phyloP scores from a whole-genome alignment of 1,139 yeast species.

The Yamadazyma buinensis region DNA sequence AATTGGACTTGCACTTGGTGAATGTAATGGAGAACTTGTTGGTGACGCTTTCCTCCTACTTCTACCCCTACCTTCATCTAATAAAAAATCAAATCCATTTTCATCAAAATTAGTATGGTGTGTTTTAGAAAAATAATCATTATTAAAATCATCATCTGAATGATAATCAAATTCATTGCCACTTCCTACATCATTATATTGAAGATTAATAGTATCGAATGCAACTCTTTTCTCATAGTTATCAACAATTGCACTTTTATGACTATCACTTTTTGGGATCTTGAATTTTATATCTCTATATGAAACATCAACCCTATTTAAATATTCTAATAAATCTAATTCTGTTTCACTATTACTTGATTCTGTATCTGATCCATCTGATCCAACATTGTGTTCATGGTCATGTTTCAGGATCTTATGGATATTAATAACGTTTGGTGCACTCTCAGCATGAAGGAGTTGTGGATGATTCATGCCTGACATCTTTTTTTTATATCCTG shows the following conservation, averaged over 20 bases:
- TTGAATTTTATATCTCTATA: conserved; percentile 16
- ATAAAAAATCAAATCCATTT: background rate
- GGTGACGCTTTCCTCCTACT: conserved; percentile 13
- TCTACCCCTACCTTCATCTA: conserved; percentile 12
- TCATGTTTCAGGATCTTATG: background rate
- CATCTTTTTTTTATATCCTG: too few species aligned
- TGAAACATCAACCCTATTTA: conserved; percentile 12
- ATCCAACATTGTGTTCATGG: background rate
- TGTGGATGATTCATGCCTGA: too few species aligned
- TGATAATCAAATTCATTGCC: conserved; percentile 9
- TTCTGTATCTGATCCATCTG: background rate
- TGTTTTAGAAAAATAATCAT: conserved; percentile 1
- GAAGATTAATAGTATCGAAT: conserved; percentile 21
- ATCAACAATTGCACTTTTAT: conserved; percentile 9
- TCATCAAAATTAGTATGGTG: background rate
- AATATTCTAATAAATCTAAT: conserved; percentile 21
- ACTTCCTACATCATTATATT: conserved; percentile 12
- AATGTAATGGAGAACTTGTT: conserved; percentile 15
- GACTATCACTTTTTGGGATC: conserved; percentile 13
- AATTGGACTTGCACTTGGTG: conserved; percentile 15
- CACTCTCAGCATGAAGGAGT: conserved; percentile 3
- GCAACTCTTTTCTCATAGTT: conserved; percentile 19
- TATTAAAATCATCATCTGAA: conserved; percentile 9
- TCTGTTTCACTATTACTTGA: conserved; percentile 5
- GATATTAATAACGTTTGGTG: conserved; percentile 2